Base-by-base conservation (phyloP, 2,329 filamentous ascomycete genomes). In the Dactylonectria macrodidyma region DNA sequence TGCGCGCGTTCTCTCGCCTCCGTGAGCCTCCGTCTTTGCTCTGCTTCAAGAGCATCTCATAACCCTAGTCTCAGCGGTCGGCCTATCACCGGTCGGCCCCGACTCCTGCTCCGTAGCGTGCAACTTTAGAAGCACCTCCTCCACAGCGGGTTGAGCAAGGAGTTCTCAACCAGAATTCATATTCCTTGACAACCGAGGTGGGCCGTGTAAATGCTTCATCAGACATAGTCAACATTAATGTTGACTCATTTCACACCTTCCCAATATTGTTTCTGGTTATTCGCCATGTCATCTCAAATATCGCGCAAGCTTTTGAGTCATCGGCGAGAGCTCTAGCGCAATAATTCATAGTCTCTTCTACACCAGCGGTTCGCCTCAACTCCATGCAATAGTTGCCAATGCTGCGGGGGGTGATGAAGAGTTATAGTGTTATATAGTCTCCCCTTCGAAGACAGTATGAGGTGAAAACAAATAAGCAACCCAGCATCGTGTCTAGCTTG, bases 231-330 rank as follows among this genome's bases (percentile, higher is more conserved):
- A 38, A 50, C 16, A 41, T 9, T 44, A 7, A 10, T 16, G 50
- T 52, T 52, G 50, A 52, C 26, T 52, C 11, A 33, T 38, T 41
- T n/a, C 19, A 22, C 16, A 10, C 22, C 38, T 19, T 34, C 38
- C 38, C 12, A 11, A 9, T 41, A 16, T 47, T n/a, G 3, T 14
- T 19, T 6, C 11, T 22, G 24, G 5, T n/a, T 51, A 38, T 16
- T n/a, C 19, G 19, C n/a, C n/a, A 5, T 41, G 62, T 65, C 62
- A 59, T 47, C 14, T 59, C 19, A 11, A 51, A 19, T 22, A 12
- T 26, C 19, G 50, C 47, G 19, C 48, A 16, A 30, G 4, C 33
- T 54, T 46, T 64, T 75, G 73, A 75, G 73, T 75, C 73, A 75
- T n/a, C 69, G 69, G 67, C 71, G 61, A 75, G 68, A 34, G 52